Evolutionary conservation across 805 yeast genomes (phyloP).

Genomic region (Candida lessepsii): DNA sequence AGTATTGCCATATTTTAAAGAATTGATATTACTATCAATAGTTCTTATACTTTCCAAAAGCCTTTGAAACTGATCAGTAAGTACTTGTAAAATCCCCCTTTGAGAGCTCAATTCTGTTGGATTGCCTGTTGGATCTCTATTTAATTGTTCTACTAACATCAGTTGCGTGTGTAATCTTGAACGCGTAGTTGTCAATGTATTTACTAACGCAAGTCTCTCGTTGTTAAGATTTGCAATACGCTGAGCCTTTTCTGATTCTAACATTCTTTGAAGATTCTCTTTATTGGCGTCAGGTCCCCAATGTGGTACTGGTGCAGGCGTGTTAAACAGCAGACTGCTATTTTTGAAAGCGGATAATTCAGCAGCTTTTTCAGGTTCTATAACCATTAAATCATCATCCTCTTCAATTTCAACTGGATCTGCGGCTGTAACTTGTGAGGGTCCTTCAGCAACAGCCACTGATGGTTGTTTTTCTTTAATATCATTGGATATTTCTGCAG

Average conservation of each 20-base stretch:
- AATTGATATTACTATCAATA: neutral
- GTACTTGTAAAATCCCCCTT: neutral
- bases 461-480: too few relatives aligned
- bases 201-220: neutral
- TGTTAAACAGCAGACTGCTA: conserved; percentile 14
- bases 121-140: neutral
- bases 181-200: neutral
- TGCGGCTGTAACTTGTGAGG: too few relatives aligned
- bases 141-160: neutral
- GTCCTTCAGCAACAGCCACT: too few relatives aligned
- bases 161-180: neutral
- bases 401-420: neutral
- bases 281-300: conserved; percentile 7
- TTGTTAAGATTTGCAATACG: neutral
- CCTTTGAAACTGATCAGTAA: neutral
- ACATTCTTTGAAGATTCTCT: neutral
- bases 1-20: conserved; percentile 4
- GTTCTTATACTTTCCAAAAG: neutral
- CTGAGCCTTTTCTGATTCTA: neutral
- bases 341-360: conserved; percentile 23
- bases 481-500: too few relatives aligned
- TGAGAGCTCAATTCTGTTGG: neutral
- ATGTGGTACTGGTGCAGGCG: conserved; percentile 32
- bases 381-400: conserved; percentile 28
- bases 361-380: conserved; percentile 32